phyloP scores from a whole-genome alignment of 495 filamentous ascomycete species.

The Annulohypoxylon stygium region DNA sequence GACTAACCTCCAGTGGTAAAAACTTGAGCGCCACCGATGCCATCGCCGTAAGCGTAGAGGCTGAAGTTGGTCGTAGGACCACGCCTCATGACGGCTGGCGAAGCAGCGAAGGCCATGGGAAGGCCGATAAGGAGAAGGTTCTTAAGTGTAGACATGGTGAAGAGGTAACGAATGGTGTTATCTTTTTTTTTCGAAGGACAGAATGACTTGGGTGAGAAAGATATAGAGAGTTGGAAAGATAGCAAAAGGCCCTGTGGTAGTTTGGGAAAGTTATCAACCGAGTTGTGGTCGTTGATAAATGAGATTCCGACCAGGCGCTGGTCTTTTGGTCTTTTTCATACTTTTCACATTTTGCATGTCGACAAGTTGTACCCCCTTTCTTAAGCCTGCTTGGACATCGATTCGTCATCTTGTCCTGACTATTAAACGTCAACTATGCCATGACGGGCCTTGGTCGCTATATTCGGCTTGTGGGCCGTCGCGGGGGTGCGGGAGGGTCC shows the following conservation, averaged over 20 bases:
- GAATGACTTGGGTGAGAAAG: slow-evolving; percentile 4
- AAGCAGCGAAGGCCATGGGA: slow-evolving; percentile 24
- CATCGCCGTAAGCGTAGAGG: slow-evolving; percentile 55
- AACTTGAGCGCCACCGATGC: slow-evolving; percentile 53
- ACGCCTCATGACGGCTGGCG: slow-evolving; percentile 13
- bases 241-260: slow-evolving; percentile 3
- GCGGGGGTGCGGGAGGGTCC: slow-evolving; percentile 29
- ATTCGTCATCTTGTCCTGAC: slow-evolving; percentile 36
- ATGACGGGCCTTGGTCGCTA: slow-evolving; percentile 28
- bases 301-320: slow-evolving; percentile 14
- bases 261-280: slow-evolving; percentile 10
- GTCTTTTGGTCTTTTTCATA: slow-evolving; percentile 18
- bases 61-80: slow-evolving; percentile 37
- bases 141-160: slow-evolving; percentile 25
- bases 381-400: slow-evolving; percentile 5
- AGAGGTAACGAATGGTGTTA: neutral
- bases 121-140: slow-evolving; percentile 38
- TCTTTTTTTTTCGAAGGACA: slow-evolving; percentile 2
- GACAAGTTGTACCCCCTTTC: neutral
- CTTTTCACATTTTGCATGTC: slow-evolving; percentile 14
- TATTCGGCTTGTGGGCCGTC: slow-evolving; percentile 37
- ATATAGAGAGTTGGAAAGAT: neutral
- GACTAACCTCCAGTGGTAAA: slow-evolving; percentile 54
- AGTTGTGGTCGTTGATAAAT: slow-evolving; percentile 13
- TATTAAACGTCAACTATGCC: slow-evolving; percentile 16